Evolutionary conservation across 208 protist genomes (phyloP), one percentile per base, ranked within the genome.

Genomic region (Acanthamoeba healyi): DNA sequence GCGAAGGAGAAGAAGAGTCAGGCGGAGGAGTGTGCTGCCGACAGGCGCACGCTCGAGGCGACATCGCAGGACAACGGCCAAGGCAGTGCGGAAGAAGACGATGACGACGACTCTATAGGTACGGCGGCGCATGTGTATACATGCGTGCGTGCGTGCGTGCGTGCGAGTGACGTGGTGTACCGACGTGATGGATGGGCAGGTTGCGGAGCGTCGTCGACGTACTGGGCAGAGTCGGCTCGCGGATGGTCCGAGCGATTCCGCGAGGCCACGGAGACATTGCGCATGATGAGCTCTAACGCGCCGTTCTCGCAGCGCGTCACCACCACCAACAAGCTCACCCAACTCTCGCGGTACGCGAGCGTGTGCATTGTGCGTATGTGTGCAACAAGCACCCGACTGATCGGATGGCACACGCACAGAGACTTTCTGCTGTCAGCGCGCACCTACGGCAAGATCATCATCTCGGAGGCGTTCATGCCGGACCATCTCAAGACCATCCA

Each of bases 391-490:
- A 65, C 15, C 15, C n/a, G 4, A 32, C 0, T 58, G 19, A 58
- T 24, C 19, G 19, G 19, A 58, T 58, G 19, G 19, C 14, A 58
- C 19, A n/a, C n/a, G n/a, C n/a, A n/a, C 38, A 84, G 74, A 24
- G 74, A 84, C 36, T 84, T 84, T 22, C 42, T 84, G 42, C 24
- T 58, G 74, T 84, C 46, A 22, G 74, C 74, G 26, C 74, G 74
- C 12, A 56, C 42, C 4, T 84, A 84, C 74, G 74, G 74, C 6
- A 84, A 84, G 44, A 84, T 84, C 38, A 84, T 84, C 46, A 84
- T 84, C 12, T 65, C 82, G 26, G 82, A 90, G 82, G 82, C 82
- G 6, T 90, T 90, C 54, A 42, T 90, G 49, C 82, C 82, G 1
- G 22, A 32, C 2, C 32, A 90, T 19, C 49, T 54, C n/a, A 90